Evolutionary conservation across 306 rosid species (phyloP).

Genomic region (Trifolium fragiferum): DNA sequence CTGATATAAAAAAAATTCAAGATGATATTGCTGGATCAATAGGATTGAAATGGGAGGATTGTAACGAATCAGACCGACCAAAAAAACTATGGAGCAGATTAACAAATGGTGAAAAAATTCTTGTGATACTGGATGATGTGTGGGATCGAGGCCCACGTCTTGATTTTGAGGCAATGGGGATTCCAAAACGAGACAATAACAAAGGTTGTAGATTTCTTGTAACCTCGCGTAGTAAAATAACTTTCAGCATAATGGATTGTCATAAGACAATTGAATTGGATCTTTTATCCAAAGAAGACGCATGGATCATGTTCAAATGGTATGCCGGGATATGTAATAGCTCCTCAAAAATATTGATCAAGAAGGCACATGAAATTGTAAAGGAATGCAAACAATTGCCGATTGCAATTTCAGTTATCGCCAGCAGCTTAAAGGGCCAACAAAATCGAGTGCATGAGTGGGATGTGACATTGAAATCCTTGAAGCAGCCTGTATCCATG

Average conservation of each 20-base stretch:
- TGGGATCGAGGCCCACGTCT: not conserved
- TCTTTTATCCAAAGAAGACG: not conserved
- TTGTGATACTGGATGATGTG: conserved; percentile 39
- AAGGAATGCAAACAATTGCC: conserved; percentile 40
- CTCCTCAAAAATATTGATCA: not conserved
- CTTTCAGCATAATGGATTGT: conserved; percentile 2
- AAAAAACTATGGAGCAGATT: not conserved
- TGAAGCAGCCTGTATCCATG: not conserved
- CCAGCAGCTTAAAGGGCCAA: not conserved
- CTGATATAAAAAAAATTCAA: not conserved
- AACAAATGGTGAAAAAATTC: conserved; percentile 3
- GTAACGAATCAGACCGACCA: not conserved
- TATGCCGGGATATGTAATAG: not conserved
- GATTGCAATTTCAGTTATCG: conserved; percentile 4
- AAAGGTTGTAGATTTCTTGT: conserved; percentile 19
- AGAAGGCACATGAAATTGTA: not conserved
- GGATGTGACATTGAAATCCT: not conserved
- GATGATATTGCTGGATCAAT: conserved; percentile 12
- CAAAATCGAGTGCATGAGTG: not conserved
- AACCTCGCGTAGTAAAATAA: not conserved
- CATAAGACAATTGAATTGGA: not conserved
- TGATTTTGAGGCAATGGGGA: conserved; percentile 1
- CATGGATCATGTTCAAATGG: not conserved
- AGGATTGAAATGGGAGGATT: not conserved
- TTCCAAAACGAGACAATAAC: not conserved